These are phyloP conservation scores for Paramecium octaurelia DNA, from an alignment of 73 alveolate genomes.

Conservation along the genomic window DNA sequence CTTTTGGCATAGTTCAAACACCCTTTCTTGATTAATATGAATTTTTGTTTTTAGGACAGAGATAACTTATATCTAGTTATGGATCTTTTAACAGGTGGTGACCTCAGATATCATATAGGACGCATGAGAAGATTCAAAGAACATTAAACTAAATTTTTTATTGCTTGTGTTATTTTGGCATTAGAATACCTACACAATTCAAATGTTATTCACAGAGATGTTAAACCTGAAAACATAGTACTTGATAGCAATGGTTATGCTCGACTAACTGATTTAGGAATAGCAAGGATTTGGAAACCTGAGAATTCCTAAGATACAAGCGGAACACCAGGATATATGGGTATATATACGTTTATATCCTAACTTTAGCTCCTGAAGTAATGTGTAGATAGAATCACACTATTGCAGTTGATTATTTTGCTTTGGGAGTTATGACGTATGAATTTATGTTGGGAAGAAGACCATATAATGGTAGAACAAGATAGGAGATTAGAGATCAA, in stretches of 20 bases:
- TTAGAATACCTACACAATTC: conserved; percentile 91
- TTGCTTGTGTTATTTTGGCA: conserved; percentile 89
- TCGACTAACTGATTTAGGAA: conserved; percentile 92
- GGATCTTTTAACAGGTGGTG: conserved; percentile 96
- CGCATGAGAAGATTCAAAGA: conserved; percentile 84
- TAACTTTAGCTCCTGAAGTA: conserved; percentile 67
- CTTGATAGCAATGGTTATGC: conserved; percentile 85
- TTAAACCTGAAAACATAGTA: conserved; percentile 96
- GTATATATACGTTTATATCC: background rate
- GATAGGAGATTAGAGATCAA: conserved; percentile 77
- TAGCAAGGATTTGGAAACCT: conserved; percentile 80
- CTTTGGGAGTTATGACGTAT: conserved; percentile 74
- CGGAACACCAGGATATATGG: conserved; percentile 98
- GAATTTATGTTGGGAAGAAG: conserved; percentile 79
- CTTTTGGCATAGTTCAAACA: conserved; percentile 70
- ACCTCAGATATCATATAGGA: conserved; percentile 89
- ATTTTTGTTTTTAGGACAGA: conserved; percentile 92
- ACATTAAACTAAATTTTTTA: conserved; percentile 85
- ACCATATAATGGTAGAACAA: conserved; percentile 88
- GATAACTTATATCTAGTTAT: conserved; percentile 87
- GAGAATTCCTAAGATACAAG: conserved; percentile 93
- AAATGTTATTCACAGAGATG: conserved; percentile 91
- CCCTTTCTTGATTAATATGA: conserved; percentile 90
- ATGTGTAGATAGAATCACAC: conserved; percentile 70
- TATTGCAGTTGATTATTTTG: conserved; percentile 67